A percentile compares a stretch with the other conserved stretches of the same genome.
Conservation (phyloP, 2,329 filamentous ascomycete species). For the Fusarium ambrosium region DNA sequence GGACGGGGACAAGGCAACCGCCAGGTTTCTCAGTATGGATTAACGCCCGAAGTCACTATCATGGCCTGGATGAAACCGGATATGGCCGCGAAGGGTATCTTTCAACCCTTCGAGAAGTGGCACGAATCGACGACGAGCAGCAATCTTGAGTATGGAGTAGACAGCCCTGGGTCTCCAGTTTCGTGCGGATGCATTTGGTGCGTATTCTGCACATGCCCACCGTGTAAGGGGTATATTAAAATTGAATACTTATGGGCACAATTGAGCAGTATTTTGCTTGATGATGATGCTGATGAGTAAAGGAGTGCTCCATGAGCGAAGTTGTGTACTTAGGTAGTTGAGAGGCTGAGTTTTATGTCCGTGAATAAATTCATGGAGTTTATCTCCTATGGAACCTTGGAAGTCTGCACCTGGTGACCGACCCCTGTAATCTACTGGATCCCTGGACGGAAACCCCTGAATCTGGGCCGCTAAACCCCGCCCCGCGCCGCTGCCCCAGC, state of each 20-base stretch:
- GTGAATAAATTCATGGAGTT: neutral
- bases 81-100: neutral
- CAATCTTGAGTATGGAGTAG: neutral
- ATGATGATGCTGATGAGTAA: neutral
- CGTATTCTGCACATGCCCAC: neutral
- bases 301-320: neutral
- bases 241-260: neutral
- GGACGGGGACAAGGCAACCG: neutral
- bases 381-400: neutral
- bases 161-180: neutral
- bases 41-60: neutral
- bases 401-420: neutral
- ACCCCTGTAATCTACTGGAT: slow-evolving; percentile 9
- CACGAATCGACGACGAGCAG: neutral
- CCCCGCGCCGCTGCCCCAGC: slow-evolving; percentile 33
- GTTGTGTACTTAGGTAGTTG: neutral
- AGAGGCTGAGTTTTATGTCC: neutral
- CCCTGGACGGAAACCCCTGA: slow-evolving; percentile 15
- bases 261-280: neutral
- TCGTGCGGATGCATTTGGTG: neutral
- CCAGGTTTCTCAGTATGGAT: neutral
- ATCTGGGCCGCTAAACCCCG: neutral
- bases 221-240: neutral
- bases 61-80: neutral
- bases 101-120: neutral